Base-by-base conservation (phyloP, 805 yeast species). In the Nakazawaea ernobii region DNA sequence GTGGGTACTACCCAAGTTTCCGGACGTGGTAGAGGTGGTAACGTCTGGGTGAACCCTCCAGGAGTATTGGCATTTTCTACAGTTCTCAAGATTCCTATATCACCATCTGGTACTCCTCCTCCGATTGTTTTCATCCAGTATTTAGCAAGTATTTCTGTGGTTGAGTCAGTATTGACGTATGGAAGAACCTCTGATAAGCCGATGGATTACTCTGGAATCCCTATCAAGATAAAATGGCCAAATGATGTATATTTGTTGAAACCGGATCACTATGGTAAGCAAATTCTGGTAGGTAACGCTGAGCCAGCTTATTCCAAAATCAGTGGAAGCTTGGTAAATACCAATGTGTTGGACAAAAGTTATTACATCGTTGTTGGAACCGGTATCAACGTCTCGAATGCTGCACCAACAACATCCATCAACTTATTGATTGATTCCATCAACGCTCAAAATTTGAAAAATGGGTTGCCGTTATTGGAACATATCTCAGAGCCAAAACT, bases 1-100 rank as follows among this genome's bases (percentile, higher is more conserved):
- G 74, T 82, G 3, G 97, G 95, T 0, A 82, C 91, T 1, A 78
- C 85, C 3, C 99, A 94, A 63, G 83, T 88, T 1, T 77, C 89
- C 0, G 99, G 99, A 1, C 73, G 92, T 42, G 99, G 99, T 2
- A 78, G 99, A 48, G 95, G 97, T 13, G 95, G 94, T 1, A 94
- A 94, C 54, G 82, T 81, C 2, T 94, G 99, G 99, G 84, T 94
- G 24, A 91, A 88, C 55, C 99, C 99, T 3, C 74, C 77, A 24
- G 99, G 99, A 9, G 95, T 90, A 1, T 66, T 89, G 63, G 96
- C 98, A 0, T 77, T 82, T 6, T 88, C 97, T 0, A 75, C 81
- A 1, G 77, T 88, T 9, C 62, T 87, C 50, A 75, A 81, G 43
- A 66, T 90, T 11, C 81, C 87, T 0, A 43, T 63, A 4, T 72